A percentile compares a stretch with the other conserved stretches of the same genome.
These are phyloP conservation scores for Rugonectria rugulosa DNA, from an alignment of 2,329 filamentous ascomycete genomes.

Conservation along the genomic window DNA sequence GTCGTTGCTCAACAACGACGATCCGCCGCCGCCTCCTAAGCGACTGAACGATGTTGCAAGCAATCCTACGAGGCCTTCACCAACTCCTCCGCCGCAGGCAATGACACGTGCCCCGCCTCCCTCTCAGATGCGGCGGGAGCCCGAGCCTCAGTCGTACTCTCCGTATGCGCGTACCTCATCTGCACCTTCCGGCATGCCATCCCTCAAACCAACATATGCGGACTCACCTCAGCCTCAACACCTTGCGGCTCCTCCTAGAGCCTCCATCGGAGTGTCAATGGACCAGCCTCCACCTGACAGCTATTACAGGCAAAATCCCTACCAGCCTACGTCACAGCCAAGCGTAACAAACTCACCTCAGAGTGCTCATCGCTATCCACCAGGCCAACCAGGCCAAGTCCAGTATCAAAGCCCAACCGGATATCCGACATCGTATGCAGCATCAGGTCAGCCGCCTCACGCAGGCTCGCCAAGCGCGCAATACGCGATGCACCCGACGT, in stretches of 20 bases:
- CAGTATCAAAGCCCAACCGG: conserved; percentile 54
- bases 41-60: conserved; percentile 57
- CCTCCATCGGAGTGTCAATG: conserved; percentile 50
- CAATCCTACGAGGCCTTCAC: conserved; percentile 50
- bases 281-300: conserved; percentile 49
- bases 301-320: conserved; percentile 55
- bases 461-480: conserved; percentile 63
- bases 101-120: conserved; percentile 52
- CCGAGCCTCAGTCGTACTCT: conserved; percentile 57
- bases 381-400: conserved; percentile 46
- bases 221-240: conserved; percentile 61
- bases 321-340: conserved; percentile 44
- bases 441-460: conserved; percentile 46
- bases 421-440: conserved; percentile 53
- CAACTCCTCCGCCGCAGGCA: conserved; percentile 58
- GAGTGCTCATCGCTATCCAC: conserved; percentile 54
- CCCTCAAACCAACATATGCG: conserved; percentile 61
- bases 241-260: conserved; percentile 51
- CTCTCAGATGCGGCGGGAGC: conserved; percentile 57
- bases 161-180: conserved; percentile 50
- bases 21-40: conserved; percentile 60
- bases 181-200: conserved; percentile 57
- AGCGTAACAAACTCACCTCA: conserved; percentile 56
- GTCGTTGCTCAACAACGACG: conserved; percentile 69
- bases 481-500: conserved; percentile 58